Evolutionary conservation across 345 rosid species (phyloP).

Genomic region (Eucalyptus polybractea): DNA sequence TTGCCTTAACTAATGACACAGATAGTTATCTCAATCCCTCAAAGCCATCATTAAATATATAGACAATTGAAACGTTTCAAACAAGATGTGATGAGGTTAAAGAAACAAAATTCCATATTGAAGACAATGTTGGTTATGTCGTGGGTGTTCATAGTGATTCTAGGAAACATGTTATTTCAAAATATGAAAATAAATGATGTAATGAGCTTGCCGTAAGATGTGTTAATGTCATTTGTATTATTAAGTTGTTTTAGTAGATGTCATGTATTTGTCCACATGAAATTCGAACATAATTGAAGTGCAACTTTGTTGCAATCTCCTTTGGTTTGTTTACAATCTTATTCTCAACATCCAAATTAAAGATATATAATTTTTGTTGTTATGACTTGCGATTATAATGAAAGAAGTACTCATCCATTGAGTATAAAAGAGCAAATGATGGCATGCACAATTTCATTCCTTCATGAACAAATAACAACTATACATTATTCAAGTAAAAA

Average conservation of each 20-base stretch:
- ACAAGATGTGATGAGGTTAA: neutral
- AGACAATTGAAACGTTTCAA: accelerated
- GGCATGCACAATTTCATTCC: neutral
- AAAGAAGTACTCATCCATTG: neutral
- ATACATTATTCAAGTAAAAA: no score
- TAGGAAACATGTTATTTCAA: neutral
- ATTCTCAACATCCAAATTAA: neutral
- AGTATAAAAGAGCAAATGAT: neutral
- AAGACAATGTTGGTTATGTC: neutral
- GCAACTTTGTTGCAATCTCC: neutral
- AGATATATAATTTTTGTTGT: neutral
- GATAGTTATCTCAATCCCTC: no score
- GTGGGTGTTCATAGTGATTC: neutral
- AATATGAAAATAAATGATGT: neutral
- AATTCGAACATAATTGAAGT: neutral
- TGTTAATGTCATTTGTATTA: neutral
- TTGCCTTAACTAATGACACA: no score
- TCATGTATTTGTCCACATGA: neutral
- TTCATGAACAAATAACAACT: no score
- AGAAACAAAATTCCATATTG: neutral
- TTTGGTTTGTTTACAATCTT: neutral
- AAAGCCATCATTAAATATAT: no score
- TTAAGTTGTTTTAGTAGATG: neutral
- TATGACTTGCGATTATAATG: neutral
- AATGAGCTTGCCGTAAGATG: neutral